These are phyloP conservation scores for Gossypium gossypioides DNA, from an alignment of 441 rosid genomes.

Conservation along the genomic window DNA sequence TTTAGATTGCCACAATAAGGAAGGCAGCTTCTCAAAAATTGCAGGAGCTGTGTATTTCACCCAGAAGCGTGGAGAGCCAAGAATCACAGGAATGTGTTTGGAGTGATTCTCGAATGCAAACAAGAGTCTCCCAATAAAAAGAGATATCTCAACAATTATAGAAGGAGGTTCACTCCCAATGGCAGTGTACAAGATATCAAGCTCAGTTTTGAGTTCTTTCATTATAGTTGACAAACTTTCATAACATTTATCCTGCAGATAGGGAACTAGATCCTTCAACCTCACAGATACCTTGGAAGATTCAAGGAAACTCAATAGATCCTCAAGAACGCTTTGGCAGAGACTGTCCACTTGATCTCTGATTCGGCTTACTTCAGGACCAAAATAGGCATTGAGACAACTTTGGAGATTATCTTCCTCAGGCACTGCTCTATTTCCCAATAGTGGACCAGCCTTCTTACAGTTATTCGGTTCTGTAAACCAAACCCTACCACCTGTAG, in stretches of 20 bases:
- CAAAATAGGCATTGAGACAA: conserved; percentile 80
- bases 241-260: conserved; percentile 73
- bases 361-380: conserved; percentile 75
- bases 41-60: conserved; percentile 50
- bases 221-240: conserved; percentile 61
- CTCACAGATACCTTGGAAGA: conserved; percentile 84
- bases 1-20: conserved; percentile 53
- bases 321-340: conserved; percentile 69
- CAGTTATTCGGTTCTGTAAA: conserved; percentile 62
- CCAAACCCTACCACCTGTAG: conserved; percentile 92
- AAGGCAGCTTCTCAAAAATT: conserved; percentile 59
- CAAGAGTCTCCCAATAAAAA: conserved; percentile 84
- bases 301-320: conserved; percentile 78
- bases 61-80: conserved; percentile 96
- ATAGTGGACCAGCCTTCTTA: conserved; percentile 39
- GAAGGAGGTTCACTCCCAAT: conserved; percentile 46
- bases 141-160: conserved; percentile 70
- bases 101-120: conserved; percentile 81
- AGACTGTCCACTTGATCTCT: conserved; percentile 72
- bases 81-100: conserved; percentile 66
- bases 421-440: conserved; percentile 37
- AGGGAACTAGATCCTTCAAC: conserved; percentile 68
- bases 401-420: conserved; percentile 68
- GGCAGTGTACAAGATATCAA: conserved; percentile 47
- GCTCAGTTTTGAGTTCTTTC: conserved; percentile 51